Conservation (phyloP, 331 rosid species). For the Ulmus americana region DNA sequence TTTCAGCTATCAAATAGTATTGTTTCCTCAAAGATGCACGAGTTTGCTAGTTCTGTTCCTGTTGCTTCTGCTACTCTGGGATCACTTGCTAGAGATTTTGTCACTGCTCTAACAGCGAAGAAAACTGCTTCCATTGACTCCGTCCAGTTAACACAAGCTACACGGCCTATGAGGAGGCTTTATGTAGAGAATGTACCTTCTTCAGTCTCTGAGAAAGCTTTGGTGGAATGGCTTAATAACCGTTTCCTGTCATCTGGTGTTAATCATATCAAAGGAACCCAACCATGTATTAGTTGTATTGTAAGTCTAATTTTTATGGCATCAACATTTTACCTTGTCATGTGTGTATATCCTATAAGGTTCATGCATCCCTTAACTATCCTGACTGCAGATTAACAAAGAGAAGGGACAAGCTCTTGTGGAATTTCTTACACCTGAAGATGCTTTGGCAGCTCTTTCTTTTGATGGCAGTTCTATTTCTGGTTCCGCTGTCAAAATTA, state of each 20-base stretch:
- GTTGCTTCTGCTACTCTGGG: conserved; percentile 38
- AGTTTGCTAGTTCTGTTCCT: conserved; percentile 36
- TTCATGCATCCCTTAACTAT: conserved; percentile 29
- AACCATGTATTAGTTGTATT: conserved; percentile 77
- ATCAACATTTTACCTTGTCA: neutral
- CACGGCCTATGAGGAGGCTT: conserved; percentile 90
- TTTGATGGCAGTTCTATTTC: conserved; percentile 65
- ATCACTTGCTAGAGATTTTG: conserved; percentile 32
- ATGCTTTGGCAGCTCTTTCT: conserved; percentile 81
- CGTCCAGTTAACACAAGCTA: conserved; percentile 86
- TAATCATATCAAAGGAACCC: conserved; percentile 59
- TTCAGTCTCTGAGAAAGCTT: conserved; percentile 66
- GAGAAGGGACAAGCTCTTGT: conserved; percentile 84
- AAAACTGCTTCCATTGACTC: conserved; percentile 53
- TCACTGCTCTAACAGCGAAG: conserved; percentile 36
- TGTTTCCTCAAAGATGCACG: conserved; percentile 37
- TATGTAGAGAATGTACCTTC: conserved; percentile 77
- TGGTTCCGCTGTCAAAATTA: conserved; percentile 65
- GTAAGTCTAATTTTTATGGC: conserved; percentile 41
- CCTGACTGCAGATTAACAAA: conserved; percentile 62
- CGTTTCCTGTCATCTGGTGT: conserved; percentile 54
- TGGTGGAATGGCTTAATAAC: conserved; percentile 65
- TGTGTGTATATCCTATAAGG: conserved; percentile 16
- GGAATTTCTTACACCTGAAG: conserved; percentile 88
- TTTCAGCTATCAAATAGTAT: conserved; percentile 40